Percentiles rank a stretch among this genome's conserved stretches.
phyloP scores from a whole-genome alignment of 768 basidiomycete genomes.

The Suillus clintonianus region DNA sequence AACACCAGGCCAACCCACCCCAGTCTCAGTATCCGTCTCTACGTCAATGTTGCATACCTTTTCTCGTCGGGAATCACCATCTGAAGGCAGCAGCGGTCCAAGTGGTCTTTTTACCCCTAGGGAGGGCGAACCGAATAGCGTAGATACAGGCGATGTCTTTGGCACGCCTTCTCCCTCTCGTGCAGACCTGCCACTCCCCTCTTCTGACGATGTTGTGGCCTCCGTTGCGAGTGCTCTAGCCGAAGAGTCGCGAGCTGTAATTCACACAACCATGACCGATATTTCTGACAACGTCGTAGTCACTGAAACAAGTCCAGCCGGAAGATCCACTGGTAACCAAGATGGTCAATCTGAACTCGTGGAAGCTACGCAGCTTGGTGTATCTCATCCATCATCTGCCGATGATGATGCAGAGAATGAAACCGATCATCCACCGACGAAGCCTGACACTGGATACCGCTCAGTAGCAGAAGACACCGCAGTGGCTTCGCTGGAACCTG shows the following conservation, averaged over 20 bases:
- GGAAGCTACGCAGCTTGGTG: neutral
- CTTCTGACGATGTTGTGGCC: constrained; percentile 1
- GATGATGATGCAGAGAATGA: neutral
- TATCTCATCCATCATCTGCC: neutral
- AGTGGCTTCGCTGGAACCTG: neutral
- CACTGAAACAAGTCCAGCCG: neutral
- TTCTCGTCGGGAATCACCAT: constrained; percentile 8
- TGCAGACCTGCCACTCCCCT: neutral
- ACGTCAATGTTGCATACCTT: constrained; percentile 23
- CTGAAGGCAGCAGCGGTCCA: constrained; percentile 3
- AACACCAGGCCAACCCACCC: constrained; percentile 8
- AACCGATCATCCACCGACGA: neutral
- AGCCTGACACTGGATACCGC: neutral
- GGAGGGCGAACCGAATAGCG: constrained; percentile 8
- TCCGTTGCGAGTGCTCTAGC: constrained; percentile 2
- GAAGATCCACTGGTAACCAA: neutral
- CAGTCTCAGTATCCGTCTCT: constrained; percentile 18
- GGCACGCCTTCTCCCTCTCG: neutral
- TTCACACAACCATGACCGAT: neutral
- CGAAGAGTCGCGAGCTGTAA: neutral
- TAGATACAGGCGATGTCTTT: neutral
- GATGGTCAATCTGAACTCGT: neutral
- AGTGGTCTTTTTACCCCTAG: constrained; percentile 43
- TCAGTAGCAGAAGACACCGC: neutral
- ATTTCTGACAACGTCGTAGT: neutral